phyloP scores from a whole-genome alignment of 805 yeast species.

The Clavispora vitiphila region DNA sequence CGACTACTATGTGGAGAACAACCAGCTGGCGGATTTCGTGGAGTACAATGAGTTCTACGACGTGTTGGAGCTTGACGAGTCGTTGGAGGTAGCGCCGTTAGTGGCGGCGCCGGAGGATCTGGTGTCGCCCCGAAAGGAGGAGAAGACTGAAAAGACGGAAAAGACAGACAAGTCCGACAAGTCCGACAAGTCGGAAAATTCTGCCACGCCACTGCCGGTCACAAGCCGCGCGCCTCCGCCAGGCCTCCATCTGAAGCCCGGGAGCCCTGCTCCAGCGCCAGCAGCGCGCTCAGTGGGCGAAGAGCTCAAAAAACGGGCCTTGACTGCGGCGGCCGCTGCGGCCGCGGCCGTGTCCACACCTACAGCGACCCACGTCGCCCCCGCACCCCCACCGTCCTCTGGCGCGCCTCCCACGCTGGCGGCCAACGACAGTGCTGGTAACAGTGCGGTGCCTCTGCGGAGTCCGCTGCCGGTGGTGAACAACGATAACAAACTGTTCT shows the following conservation, averaged over 20 bases:
- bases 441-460: conserved; percentile 7
- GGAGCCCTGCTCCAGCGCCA: conserved; percentile 9
- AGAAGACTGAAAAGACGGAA: background rate
- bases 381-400: background rate
- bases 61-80: conserved; percentile 64
- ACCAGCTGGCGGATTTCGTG: conserved; percentile 87
- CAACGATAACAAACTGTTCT: conserved; percentile 13
- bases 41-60: conserved; percentile 94
- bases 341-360: background rate
- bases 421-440: background rate
- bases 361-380: background rate
- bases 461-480: conserved; percentile 17
- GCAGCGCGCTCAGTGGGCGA: conserved; percentile 10
- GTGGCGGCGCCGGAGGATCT: conserved; percentile 5
- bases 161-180: background rate
- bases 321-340: conserved; percentile 10
- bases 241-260: conserved; percentile 13
- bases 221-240: conserved; percentile 15
- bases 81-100: conserved; percentile 6
- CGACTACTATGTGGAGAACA: conserved; percentile 87
- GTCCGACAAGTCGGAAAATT: background rate
- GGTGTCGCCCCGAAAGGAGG: background rate
- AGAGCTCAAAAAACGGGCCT: conserved; percentile 15
- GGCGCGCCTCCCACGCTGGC: background rate
- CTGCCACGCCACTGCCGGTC: conserved; percentile 4